Percentiles rank a stretch among this genome's conserved stretches.
Conservation (phyloP, 306 rosid genomes). For the Senna siamea region DNA sequence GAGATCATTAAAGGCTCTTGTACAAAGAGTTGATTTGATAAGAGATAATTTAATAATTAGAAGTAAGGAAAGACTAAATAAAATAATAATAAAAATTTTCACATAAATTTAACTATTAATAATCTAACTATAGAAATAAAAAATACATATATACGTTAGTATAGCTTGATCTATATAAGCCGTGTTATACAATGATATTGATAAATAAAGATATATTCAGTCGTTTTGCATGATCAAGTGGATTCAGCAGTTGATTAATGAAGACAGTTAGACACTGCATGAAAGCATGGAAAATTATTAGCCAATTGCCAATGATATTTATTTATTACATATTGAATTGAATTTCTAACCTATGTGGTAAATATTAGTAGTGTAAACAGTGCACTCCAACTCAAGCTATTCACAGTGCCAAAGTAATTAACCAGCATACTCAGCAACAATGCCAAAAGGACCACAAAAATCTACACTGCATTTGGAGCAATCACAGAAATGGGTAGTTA, state of each 20-base stretch:
- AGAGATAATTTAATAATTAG: no score
- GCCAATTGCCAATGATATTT: background rate
- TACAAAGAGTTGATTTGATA: no score
- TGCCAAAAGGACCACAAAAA: background rate
- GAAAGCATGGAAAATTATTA: constrained; percentile 16
- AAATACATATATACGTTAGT: no score
- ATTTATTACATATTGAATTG: background rate
- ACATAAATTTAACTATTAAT: no score
- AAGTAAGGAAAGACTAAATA: no score
- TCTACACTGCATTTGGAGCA: background rate
- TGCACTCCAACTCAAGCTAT: constrained; percentile 4
- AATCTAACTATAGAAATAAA: no score
- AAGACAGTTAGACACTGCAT: background rate
- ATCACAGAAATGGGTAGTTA: background rate
- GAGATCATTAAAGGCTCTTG: no score
- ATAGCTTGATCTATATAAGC: no score
- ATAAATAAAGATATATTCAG: background rate
- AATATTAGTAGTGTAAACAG: background rate
- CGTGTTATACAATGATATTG: no score
- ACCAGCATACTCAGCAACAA: background rate
- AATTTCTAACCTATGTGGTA: background rate
- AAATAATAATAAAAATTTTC: no score
- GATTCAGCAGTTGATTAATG: background rate
- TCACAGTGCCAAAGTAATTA: background rate
- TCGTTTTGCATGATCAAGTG: background rate